These are phyloP conservation scores for Truncatella angustata DNA, from an alignment of 2,329 filamentous ascomycete species.

Conservation along the genomic window DNA sequence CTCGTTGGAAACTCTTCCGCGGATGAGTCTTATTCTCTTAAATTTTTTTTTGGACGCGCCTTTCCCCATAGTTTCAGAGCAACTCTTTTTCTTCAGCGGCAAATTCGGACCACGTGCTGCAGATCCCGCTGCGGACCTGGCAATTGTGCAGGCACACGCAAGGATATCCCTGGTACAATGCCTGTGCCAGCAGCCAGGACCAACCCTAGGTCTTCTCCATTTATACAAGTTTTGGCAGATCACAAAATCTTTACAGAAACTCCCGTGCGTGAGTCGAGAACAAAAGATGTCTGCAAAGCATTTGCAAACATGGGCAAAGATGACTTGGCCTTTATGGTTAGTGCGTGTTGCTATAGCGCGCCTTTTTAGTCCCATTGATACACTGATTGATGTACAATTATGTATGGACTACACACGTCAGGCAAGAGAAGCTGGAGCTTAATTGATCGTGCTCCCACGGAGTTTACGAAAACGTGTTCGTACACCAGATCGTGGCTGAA, in stretches of 20 bases:
- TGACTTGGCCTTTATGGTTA: neutral
- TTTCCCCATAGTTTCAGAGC: too few relatives aligned
- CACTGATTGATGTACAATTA: neutral
- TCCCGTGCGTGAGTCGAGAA: too few relatives aligned
- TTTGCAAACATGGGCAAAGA: neutral
- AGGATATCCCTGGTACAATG: too few relatives aligned
- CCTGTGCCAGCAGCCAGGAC: too few relatives aligned
- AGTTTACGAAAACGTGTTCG: neutral
- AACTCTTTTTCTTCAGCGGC: too few relatives aligned
- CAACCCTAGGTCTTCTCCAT: too few relatives aligned
- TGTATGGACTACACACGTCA: neutral
- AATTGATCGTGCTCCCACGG: conserved; percentile 1
- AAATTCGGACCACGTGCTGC: neutral
- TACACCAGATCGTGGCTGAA: neutral
- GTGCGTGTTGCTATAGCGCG: neutral
- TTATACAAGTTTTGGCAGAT: too few relatives aligned
- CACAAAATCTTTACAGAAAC: too few relatives aligned
- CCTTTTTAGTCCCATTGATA: neutral
- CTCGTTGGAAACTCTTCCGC: neutral
- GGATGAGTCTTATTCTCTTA: neutral
- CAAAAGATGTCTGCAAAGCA: neutral
- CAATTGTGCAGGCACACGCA: too few relatives aligned
- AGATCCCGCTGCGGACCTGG: neutral
- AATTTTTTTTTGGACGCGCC: too few relatives aligned
- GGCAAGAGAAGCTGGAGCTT: neutral